Conservation (phyloP, 805 yeast species). For the Ogataea minuta region DNA sequence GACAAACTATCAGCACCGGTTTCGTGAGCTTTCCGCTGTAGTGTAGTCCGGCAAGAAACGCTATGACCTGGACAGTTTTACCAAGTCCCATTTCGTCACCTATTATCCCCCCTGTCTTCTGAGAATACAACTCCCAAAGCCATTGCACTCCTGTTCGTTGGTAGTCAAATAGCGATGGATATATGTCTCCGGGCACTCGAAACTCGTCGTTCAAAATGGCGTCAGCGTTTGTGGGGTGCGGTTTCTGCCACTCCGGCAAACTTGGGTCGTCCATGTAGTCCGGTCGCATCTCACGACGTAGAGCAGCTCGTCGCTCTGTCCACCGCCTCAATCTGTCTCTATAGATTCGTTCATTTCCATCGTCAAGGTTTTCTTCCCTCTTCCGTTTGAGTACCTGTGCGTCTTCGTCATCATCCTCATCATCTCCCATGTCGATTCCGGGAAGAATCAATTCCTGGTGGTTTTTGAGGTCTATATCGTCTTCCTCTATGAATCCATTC, state of each 20-base stretch:
- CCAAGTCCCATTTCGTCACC: slow-evolving; percentile 99
- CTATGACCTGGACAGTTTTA: slow-evolving; percentile 87
- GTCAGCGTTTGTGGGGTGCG: slow-evolving; percentile 77
- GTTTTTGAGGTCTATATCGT: slow-evolving; percentile 24
- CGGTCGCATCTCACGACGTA: slow-evolving; percentile 36
- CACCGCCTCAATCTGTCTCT: slow-evolving; percentile 60
- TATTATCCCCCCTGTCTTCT: slow-evolving; percentile 88
- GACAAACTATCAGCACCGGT: slow-evolving; percentile 88
- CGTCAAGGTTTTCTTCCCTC: slow-evolving; percentile 52
- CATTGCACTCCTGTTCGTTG: slow-evolving; percentile 97
- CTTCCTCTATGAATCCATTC: slow-evolving; percentile 52
- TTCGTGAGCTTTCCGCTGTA: slow-evolving; percentile 70
- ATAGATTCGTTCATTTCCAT: slow-evolving; percentile 73
- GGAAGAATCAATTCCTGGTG: slow-evolving; percentile 52
- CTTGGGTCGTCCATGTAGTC: slow-evolving; percentile 28
- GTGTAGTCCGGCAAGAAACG: slow-evolving; percentile 88
- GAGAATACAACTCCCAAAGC: slow-evolving; percentile 91
- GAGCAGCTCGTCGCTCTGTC: slow-evolving; percentile 49
- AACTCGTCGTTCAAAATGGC: slow-evolving; percentile 70
- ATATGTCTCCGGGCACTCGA: slow-evolving; percentile 86
- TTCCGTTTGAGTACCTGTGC: slow-evolving; percentile 5
- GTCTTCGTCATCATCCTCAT: slow-evolving; percentile 26
- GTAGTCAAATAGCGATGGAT: slow-evolving; percentile 82
- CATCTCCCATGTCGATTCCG: slow-evolving; percentile 37
- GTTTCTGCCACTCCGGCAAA: slow-evolving; percentile 62